Percentiles rank a stretch among this genome's conserved stretches.
These are phyloP conservation scores for Russula emetica DNA, from an alignment of 768 basidiomycete species.

Conservation along the genomic window DNA sequence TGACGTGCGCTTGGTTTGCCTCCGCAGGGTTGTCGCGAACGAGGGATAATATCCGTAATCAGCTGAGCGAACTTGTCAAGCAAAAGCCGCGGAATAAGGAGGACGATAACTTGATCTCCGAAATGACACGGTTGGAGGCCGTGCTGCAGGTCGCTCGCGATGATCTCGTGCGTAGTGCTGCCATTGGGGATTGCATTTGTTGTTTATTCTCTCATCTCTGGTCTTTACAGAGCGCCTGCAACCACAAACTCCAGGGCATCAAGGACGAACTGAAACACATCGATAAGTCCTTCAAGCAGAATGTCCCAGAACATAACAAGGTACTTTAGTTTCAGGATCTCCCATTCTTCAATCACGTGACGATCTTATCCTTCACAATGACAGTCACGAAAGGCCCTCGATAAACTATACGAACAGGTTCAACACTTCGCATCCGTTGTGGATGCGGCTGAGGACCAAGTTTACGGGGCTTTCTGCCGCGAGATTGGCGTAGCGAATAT, in stretches of 20 bases:
- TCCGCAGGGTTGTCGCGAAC: slow-evolving; percentile 50
- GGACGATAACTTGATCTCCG: slow-evolving; percentile 73
- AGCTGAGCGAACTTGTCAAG: slow-evolving; percentile 80
- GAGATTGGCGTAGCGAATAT: slow-evolving; percentile 77
- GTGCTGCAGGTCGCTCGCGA: slow-evolving; percentile 71
- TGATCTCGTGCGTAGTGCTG: slow-evolving; percentile 55
- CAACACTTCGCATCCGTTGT: slow-evolving; percentile 52
- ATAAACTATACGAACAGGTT: slow-evolving; percentile 51
- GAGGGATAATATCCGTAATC: slow-evolving; percentile 64
- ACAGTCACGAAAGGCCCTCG: slow-evolving; percentile 53
- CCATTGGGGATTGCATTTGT: background rate
- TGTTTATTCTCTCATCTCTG: background rate
- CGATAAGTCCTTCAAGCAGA: slow-evolving; percentile 62
- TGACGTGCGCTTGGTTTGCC: background rate
- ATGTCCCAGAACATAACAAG: slow-evolving; percentile 67
- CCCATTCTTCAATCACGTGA: background rate
- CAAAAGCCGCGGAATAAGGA: slow-evolving; percentile 78
- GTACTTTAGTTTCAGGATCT: slow-evolving; percentile 35
- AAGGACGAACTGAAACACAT: slow-evolving; percentile 82
- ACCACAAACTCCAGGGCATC: slow-evolving; percentile 68
- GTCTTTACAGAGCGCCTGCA: slow-evolving; percentile 60
- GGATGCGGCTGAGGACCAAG: slow-evolving; percentile 71
- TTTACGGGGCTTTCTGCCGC: slow-evolving; percentile 75
- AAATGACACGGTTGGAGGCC: slow-evolving; percentile 76
- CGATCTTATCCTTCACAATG: background rate